These are phyloP conservation scores for Xylariaceae sp. DNA, from an alignment of 2,329 filamentous ascomycete species.

Conservation along the genomic window DNA sequence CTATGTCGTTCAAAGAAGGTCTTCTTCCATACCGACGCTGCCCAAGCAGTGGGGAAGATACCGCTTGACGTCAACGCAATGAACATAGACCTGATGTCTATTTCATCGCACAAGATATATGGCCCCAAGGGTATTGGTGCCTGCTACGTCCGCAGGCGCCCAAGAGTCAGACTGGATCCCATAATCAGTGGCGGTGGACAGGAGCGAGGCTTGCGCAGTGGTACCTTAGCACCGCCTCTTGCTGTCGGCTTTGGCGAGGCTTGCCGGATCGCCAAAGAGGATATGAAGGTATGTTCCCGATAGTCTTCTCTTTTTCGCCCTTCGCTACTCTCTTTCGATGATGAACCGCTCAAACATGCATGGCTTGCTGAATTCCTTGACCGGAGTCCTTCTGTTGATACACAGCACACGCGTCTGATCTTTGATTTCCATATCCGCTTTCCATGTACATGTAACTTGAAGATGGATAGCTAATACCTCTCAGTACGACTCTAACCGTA, in stretches of 20 bases:
- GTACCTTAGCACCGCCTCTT: constrained; percentile 84
- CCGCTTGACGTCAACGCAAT: constrained; percentile 94
- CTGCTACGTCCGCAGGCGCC: constrained; percentile 89
- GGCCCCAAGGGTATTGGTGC: constrained; percentile 96
- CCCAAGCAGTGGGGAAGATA: constrained; percentile 98
- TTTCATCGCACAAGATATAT: constrained; percentile 98
- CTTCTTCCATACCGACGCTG: constrained; percentile 96
- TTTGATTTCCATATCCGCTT: constrained; percentile 6
- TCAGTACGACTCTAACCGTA: constrained; percentile 87
- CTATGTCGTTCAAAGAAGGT: constrained; percentile 88
- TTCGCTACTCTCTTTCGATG: constrained; percentile 40
- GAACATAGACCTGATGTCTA: constrained; percentile 98
- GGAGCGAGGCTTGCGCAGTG: constrained; percentile 89
- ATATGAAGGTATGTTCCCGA: constrained; percentile 71
- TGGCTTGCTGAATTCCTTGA: constrained; percentile 82
- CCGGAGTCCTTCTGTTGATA: constrained; percentile 54
- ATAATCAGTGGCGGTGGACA: constrained; percentile 96
- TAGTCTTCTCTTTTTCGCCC: constrained; percentile 14
- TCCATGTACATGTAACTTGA: not conserved
- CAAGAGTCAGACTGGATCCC: constrained; percentile 89
- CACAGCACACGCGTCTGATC: constrained; percentile 65
- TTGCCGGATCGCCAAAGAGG: constrained; percentile 83
- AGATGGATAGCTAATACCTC: constrained; percentile 2
- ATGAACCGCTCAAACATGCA: constrained; percentile 87
- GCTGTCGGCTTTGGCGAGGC: constrained; percentile 94